Conservation (phyloP, 208 protist species). For the Hexamita inflata region DNA sequence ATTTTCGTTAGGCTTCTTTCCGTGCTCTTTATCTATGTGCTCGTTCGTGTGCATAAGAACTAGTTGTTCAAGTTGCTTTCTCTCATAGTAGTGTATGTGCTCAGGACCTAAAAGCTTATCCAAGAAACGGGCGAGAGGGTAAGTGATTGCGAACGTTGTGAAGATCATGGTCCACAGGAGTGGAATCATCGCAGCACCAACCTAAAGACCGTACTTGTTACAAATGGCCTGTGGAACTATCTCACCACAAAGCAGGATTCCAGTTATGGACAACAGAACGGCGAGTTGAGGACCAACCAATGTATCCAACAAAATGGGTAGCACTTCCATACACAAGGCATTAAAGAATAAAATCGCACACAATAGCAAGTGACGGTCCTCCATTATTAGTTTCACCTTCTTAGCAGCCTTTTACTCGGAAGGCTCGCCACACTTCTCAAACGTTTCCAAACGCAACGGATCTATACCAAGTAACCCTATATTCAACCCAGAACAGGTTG, state of each 20-base stretch:
- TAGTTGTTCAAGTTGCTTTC: neutral
- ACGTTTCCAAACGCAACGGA: neutral
- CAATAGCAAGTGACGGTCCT: neutral
- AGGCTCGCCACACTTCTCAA: neutral
- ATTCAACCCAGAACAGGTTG: constrained; percentile 10
- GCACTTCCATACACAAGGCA: constrained; percentile 18
- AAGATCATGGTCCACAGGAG: constrained; percentile 53
- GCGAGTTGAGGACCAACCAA: constrained; percentile 51
- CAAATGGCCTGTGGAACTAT: constrained; percentile 59
- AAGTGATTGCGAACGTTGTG: constrained; percentile 52
- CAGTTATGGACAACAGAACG: constrained; percentile 50
- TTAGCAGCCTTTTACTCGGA: neutral
- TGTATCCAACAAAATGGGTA: constrained; percentile 56
- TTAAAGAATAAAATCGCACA: neutral
- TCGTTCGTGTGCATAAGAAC: constrained; percentile 16
- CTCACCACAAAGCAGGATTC: constrained; percentile 57
- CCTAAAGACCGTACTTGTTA: constrained; percentile 50
- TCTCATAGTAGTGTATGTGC: neutral
- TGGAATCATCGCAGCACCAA: constrained; percentile 51
- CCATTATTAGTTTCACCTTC: neutral
- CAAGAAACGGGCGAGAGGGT: constrained; percentile 55
- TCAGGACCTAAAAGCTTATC: constrained; percentile 46
- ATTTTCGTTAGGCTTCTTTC: constrained; percentile 58
- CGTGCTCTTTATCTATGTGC: constrained; percentile 52
- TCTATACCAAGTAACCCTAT: constrained; percentile 1